phyloP scores from a whole-genome alignment of 495 filamentous ascomycete species.

The Coniosporium apollinis region DNA sequence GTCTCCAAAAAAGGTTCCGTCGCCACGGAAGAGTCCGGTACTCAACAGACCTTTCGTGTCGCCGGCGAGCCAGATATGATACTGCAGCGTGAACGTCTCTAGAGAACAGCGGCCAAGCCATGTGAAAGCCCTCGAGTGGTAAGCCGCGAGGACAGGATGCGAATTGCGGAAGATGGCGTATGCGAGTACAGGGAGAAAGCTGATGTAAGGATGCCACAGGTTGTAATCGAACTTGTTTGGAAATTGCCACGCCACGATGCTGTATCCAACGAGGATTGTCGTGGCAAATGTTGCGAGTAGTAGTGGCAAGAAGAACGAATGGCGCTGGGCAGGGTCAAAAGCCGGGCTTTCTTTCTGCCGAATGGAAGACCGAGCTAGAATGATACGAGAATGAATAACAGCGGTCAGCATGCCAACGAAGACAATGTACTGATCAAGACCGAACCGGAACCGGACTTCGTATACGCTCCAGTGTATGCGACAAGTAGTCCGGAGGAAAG shows the following conservation, averaged over 20 bases:
- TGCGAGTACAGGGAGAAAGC: conserved; percentile 34
- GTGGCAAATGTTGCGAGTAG: not conserved
- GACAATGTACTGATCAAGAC: conserved; percentile 1
- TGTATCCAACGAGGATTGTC: not conserved
- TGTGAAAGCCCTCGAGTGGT: conserved; percentile 30
- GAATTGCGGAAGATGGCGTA: conserved; percentile 36
- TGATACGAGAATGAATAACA: not conserved
- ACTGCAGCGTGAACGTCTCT: conserved; percentile 42
- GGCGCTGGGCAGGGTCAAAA: too few relatives aligned
- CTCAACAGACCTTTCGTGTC: conserved; percentile 38
- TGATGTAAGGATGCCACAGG: conserved; percentile 34
- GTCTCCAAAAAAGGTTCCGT: conserved; percentile 9
- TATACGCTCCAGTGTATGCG: conserved; percentile 27
- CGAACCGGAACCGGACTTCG: conserved; percentile 30
- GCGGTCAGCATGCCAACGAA: not conserved
- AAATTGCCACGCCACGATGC: not conserved
- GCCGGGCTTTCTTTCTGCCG: too few relatives aligned
- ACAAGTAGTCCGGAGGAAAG: conserved; percentile 20
- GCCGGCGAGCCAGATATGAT: conserved; percentile 46
- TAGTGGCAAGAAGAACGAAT: too few relatives aligned
- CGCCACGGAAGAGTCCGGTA: conserved; percentile 25
- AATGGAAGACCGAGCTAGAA: not conserved
- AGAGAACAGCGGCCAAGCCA: conserved; percentile 39
- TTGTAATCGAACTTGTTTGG: conserved; percentile 24
- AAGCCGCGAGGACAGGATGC: conserved; percentile 22